Evolutionary conservation across 2,329 filamentous ascomycete species (phyloP).

Genomic region (Diaporthe ampelina): DNA sequence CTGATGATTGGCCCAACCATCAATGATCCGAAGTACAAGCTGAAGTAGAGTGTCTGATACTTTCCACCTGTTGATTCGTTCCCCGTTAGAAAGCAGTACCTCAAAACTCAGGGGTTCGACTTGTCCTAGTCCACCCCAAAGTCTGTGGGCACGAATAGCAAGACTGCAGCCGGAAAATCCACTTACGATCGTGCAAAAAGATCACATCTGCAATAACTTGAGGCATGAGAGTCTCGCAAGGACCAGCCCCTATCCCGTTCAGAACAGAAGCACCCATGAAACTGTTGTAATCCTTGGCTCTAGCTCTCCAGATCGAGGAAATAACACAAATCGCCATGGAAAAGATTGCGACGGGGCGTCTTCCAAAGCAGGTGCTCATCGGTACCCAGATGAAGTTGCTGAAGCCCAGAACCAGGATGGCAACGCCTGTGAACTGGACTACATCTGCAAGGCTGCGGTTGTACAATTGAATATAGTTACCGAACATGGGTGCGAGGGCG

Average conservation of each 20-base stretch:
- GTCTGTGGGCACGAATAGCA: background rate
- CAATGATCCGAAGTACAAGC: conserved; percentile 72
- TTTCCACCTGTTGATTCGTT: conserved; percentile 56
- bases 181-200: conserved; percentile 71
- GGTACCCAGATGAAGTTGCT: conserved; percentile 69
- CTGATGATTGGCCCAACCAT: conserved; percentile 61
- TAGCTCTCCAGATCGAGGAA: conserved; percentile 66
- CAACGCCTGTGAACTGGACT: conserved; percentile 62
- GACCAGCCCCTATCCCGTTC: conserved; percentile 74
- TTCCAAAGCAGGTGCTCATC: conserved; percentile 60
- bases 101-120: too few relatives aligned
- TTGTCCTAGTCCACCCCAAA: too few relatives aligned
- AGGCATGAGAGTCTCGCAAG: conserved; percentile 73
- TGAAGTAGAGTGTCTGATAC: conserved; percentile 68
- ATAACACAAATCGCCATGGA: conserved; percentile 58
- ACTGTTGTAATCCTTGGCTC: conserved; percentile 68
- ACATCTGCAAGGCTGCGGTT: conserved; percentile 65
- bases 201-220: conserved; percentile 75
- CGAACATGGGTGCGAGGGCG: conserved; percentile 69
- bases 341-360: conserved; percentile 62
- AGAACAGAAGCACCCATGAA: conserved; percentile 76
- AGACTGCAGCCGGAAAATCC: background rate
- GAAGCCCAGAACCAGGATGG: conserved; percentile 62
- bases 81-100: background rate
- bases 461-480: conserved; percentile 68